These are phyloP conservation scores for Trichoderma erinaceum DNA, from an alignment of 495 filamentous ascomycete species.

Conservation along the genomic window DNA sequence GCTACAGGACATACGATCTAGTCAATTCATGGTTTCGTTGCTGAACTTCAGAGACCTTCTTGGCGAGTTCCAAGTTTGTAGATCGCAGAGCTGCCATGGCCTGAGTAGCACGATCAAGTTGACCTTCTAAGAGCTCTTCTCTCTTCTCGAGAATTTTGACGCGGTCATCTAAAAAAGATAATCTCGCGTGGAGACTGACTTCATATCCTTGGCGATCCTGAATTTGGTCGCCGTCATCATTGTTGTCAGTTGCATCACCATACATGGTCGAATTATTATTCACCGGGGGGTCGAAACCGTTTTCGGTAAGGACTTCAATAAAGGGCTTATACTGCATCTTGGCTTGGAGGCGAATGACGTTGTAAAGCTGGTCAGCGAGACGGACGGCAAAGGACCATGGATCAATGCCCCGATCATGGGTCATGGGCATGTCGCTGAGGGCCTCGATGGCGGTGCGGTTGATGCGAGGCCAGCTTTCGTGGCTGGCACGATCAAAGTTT, in stretches of 20 bases:
- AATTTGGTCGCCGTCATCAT: neutral
- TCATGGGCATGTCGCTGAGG: slow-evolving; percentile 8
- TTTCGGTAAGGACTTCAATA: slow-evolving; percentile 1
- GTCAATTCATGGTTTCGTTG: neutral
- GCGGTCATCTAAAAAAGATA: neutral
- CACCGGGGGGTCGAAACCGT: neutral
- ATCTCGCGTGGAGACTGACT: neutral
- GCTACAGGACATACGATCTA: neutral
- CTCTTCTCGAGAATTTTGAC: neutral
- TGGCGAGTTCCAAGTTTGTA: slow-evolving; percentile 6
- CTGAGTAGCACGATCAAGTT: neutral
- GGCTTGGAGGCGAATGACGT: neutral
- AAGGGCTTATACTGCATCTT: slow-evolving; percentile 3
- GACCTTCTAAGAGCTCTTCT: neutral
- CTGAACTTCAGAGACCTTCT: slow-evolving; percentile 1
- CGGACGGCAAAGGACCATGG: neutral
- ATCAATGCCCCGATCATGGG: neutral
- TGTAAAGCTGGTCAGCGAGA: slow-evolving; percentile 1
- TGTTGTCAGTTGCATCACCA: neutral
- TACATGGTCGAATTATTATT: neutral
- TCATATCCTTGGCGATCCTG: neutral
- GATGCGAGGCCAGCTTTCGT: slow-evolving; percentile 9
- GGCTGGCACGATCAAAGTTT: neutral
- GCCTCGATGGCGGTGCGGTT: slow-evolving; percentile 4
- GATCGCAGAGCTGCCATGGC: neutral